Conservation (phyloP, 371 early-diverging fungal species). For the Mucor racemosus region DNA sequence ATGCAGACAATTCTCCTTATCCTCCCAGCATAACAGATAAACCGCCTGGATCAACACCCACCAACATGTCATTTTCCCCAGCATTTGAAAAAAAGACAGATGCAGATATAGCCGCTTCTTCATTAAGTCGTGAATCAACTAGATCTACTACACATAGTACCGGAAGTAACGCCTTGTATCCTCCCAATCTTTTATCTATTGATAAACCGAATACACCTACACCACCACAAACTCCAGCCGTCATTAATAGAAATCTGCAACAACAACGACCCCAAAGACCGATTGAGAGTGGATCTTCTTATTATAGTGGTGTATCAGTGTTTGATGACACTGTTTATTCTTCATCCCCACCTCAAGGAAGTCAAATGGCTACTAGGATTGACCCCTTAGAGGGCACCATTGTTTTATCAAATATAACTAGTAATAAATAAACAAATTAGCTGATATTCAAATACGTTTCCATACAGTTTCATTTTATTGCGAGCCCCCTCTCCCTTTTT, state of each 20-base stretch:
- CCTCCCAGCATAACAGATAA: neutral
- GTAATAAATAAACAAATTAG: neutral
- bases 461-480: neutral
- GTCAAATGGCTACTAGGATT: neutral
- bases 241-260: neutral
- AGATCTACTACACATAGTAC: neutral
- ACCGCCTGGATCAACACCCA: neutral
- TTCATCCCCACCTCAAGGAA: neutral
- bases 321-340: neutral
- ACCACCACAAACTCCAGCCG: constrained; percentile 10
- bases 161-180: neutral
- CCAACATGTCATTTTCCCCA: neutral
- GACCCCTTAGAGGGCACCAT: neutral
- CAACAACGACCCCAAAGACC: neutral
- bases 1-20: neutral
- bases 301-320: neutral
- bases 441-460: neutral
- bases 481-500: neutral
- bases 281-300: neutral
- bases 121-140: neutral
- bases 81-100: neutral
- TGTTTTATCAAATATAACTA: neutral
- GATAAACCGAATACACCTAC: constrained; percentile 5
- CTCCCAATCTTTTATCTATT: neutral
- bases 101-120: neutral